Conservation (phyloP, 371 early-diverging fungal species). For the Rhizopus microsporus region DNA sequence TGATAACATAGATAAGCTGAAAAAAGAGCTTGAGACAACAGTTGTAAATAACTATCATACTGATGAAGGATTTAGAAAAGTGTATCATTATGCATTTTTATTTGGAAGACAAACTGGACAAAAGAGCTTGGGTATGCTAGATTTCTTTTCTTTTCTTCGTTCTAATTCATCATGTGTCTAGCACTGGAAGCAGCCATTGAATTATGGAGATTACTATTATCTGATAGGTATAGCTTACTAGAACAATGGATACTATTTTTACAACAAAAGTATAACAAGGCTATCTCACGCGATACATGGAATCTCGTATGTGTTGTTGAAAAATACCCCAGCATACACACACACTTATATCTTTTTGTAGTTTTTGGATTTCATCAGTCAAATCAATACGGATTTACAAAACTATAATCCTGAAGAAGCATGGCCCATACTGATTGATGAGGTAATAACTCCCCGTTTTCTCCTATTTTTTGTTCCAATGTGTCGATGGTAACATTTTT, state of each 20-base stretch:
- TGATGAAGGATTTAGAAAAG: slow-evolving; percentile 64
- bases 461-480: background rate
- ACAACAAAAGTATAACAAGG: slow-evolving; percentile 71
- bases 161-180: slow-evolving; percentile 20
- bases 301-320: slow-evolving; percentile 56
- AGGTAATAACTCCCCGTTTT: slow-evolving; percentile 31
- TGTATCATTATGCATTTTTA: slow-evolving; percentile 80
- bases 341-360: slow-evolving; percentile 22
- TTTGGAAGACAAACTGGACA: slow-evolving; percentile 72
- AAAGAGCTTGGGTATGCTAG: slow-evolving; percentile 71
- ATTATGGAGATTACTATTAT: slow-evolving; percentile 73
- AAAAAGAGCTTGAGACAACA: slow-evolving; percentile 50
- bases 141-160: background rate
- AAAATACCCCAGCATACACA: background rate
- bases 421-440: slow-evolving; percentile 84
- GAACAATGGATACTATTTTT: slow-evolving; percentile 73
- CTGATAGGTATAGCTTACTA: slow-evolving; percentile 57
- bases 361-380: slow-evolving; percentile 78
- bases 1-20: slow-evolving; percentile 70
- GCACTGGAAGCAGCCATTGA: slow-evolving; percentile 77
- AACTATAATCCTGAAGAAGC: slow-evolving; percentile 80
- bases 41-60: slow-evolving; percentile 43
- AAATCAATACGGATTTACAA: slow-evolving; percentile 58
- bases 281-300: slow-evolving; percentile 89
- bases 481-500: background rate